Percentiles rank a stretch among this genome's conserved stretches.
These are phyloP conservation scores for Lachancea quebecensis DNA, from an alignment of 805 yeast genomes.

Conservation along the genomic window DNA sequence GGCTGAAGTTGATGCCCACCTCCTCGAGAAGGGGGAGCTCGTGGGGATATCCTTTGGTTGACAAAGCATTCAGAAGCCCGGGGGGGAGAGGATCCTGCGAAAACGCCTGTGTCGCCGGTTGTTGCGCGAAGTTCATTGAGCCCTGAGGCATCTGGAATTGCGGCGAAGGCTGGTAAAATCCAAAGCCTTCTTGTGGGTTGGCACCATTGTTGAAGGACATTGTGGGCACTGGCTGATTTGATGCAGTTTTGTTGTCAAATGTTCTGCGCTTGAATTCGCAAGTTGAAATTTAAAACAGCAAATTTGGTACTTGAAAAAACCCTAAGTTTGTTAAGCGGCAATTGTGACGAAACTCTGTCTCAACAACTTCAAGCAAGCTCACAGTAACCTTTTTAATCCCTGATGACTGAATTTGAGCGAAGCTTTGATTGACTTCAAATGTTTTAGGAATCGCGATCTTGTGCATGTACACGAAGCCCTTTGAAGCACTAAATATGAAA, in stretches of 20 bases:
- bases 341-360: too few relatives aligned
- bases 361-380: too few relatives aligned
- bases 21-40: constrained; percentile 92
- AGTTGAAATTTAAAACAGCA: background rate
- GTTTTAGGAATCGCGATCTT: too few relatives aligned
- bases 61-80: constrained; percentile 86
- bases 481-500: too few relatives aligned
- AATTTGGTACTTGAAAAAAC: background rate
- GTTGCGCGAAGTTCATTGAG: constrained; percentile 29
- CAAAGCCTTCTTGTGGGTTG: constrained; percentile 3
- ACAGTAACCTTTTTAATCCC: too few relatives aligned
- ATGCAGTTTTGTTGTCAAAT: background rate
- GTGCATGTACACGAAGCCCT: too few relatives aligned
- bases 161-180: constrained; percentile 23
- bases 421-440: too few relatives aligned
- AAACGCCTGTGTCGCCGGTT: constrained; percentile 13
- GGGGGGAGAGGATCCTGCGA: constrained; percentile 45
- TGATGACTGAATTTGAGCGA: too few relatives aligned
- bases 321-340: too few relatives aligned
- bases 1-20: constrained; percentile 84
- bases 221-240: background rate
- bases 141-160: constrained; percentile 32
- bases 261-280: background rate
- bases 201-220: constrained; percentile 10
- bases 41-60: constrained; percentile 89